These are phyloP conservation scores for Tripterygium wilfordii DNA, from an alignment of 177 flowering plant genomes.

Conservation along the genomic window DNA sequence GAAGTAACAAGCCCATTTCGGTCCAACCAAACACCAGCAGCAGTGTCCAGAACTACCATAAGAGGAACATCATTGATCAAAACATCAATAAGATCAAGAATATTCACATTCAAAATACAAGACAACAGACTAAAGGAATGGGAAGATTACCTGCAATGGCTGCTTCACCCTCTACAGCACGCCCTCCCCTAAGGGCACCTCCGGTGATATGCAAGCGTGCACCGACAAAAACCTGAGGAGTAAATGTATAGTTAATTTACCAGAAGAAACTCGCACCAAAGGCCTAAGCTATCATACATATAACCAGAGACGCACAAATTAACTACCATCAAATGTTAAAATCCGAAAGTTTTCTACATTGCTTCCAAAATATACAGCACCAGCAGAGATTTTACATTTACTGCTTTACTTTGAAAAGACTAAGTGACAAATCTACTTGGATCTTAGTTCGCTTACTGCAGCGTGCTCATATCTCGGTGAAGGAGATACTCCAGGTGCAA, in stretches of 20 bases:
- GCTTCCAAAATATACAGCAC: too few species aligned
- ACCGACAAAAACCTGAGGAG: constrained; percentile 83
- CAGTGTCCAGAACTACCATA: constrained; percentile 84
- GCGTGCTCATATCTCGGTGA: constrained; percentile 89
- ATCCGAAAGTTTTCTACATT: too few species aligned
- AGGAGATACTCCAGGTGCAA: constrained; percentile 92
- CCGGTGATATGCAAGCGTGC: constrained; percentile 96
- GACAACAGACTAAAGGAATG: not conserved
- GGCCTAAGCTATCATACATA: too few species aligned
- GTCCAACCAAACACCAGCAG: constrained; percentile 98
- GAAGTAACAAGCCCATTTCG: constrained; percentile 84
- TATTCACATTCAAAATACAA: not conserved
- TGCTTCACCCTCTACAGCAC: constrained; percentile 85
- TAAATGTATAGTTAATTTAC: constrained; percentile 10
- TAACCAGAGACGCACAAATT: too few species aligned
- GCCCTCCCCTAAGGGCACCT: constrained; percentile 86
- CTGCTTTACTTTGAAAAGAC: too few species aligned
- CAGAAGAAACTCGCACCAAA: not conserved
- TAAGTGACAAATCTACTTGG: too few species aligned
- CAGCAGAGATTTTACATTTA: too few species aligned
- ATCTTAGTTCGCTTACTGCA: constrained; percentile 65
- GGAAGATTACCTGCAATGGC: constrained; percentile 64
- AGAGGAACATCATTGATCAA: constrained; percentile 4
- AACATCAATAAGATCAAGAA: not conserved
- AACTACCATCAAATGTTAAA: too few species aligned